Base-by-base conservation (phyloP, 345 rosid species). In the Eucalyptus sp. region DNA sequence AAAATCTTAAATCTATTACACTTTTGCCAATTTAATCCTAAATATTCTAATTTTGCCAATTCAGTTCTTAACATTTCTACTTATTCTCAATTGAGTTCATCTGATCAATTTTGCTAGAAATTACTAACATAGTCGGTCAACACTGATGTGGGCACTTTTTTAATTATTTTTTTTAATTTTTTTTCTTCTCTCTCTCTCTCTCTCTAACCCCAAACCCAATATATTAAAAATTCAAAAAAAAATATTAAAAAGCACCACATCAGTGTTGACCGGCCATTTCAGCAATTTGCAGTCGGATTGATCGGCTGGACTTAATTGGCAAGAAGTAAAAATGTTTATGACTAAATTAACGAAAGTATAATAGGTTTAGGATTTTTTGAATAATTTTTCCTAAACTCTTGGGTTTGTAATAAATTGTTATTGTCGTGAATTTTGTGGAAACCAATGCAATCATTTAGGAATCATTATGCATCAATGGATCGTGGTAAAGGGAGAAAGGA, bases 261-360 rank as follows among this genome's bases (percentile, higher is more conserved):
- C 0, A 16, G 3, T 51, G 3, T 51, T 1, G 7, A 1, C 52
- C 3, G 3, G 3, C 52, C 8, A 51, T 51, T 16, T 51, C 4
- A 51, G 4, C 1, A 51, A 17, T 51, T 51, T 51, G 41, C 41
- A 37, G 41, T 37, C 41, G 17, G 16, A 51, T 7, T 51, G 0
- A 51, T 51, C 8, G 0, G 2, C 0, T 6, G 1, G 0, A 51
- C 41, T 51, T 0, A 51, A 51, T 51, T 51, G 8, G 0, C 0
- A 51, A 51, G 8, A 0, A 51, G 4, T 51, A 3, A 51, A 51
- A 51, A 51, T 1, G 2, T 7, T 51, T 17, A 52, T 52, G 0
- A 18, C 2, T 52, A 18, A 52, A 52, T 17, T 52, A 3, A 52
- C 1, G 0, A 52, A 52, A 52, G 10, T 52, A 52, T 52, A 52